Percentiles rank a stretch among this genome's conserved stretches.
Evolutionary conservation across 2,329 filamentous ascomycete genomes (phyloP).

Genomic region (Botrytis galanthina): DNA sequence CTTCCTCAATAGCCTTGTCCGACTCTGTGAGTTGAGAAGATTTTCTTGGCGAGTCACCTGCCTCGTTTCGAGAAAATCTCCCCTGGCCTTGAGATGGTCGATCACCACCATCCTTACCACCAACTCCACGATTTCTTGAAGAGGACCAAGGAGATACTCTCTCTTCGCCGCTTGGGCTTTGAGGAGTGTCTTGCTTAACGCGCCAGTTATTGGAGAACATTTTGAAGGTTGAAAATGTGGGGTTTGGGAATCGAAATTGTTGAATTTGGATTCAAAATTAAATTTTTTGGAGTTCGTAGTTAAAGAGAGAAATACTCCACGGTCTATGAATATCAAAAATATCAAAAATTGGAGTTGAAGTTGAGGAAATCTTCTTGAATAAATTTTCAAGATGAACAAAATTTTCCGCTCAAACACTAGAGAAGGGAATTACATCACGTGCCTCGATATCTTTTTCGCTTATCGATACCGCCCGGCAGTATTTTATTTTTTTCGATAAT

Average conservation of each 20-base stretch:
- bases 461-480: conserved; percentile 18
- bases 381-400: conserved; percentile 14
- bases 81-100: conserved; percentile 16
- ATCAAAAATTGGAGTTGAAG: conserved; percentile 7
- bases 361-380: conserved; percentile 6
- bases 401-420: conserved; percentile 20
- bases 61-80: conserved; percentile 18
- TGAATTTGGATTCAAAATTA: conserved; percentile 6
- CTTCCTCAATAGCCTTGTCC: conserved; percentile 31
- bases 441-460: conserved; percentile 7
- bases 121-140: conserved; percentile 11
- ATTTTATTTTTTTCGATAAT: conserved; percentile 22
- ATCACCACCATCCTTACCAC: conserved; percentile 7
- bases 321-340: background rate
- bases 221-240: background rate
- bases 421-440: conserved; percentile 3
- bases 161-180: conserved; percentile 13
- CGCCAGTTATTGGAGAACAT: conserved; percentile 36
- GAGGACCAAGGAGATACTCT: conserved; percentile 12
- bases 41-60: conserved; percentile 22
- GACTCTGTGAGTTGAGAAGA: conserved; percentile 25
- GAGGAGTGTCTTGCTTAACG: conserved; percentile 27
- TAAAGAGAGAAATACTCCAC: conserved; percentile 1
- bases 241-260: conserved; percentile 6
- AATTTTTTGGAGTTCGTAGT: background rate